A percentile compares a stretch with the other conserved stretches of the same genome.
These are phyloP conservation scores for Pleurotus salmoneostramineus DNA, from an alignment of 768 basidiomycete genomes.

Conservation along the genomic window DNA sequence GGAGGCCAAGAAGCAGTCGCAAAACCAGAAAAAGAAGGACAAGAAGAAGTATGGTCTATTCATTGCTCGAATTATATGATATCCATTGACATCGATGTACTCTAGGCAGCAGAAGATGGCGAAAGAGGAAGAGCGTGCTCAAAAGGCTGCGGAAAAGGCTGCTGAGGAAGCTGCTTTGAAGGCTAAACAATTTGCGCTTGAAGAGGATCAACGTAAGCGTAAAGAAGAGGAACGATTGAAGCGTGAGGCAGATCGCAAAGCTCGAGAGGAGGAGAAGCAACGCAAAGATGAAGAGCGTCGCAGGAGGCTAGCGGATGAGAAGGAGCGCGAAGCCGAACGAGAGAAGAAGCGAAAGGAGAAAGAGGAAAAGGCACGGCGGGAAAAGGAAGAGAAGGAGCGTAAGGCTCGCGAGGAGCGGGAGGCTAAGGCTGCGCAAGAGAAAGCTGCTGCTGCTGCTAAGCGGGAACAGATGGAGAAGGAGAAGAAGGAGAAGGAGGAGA, in stretches of 20 bases:
- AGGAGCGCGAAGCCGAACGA: conserved; percentile 73
- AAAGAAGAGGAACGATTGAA: conserved; percentile 84
- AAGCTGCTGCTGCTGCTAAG: conserved; percentile 14
- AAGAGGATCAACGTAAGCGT: conserved; percentile 77
- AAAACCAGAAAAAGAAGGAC: conserved; percentile 99
- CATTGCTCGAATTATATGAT: conserved; percentile 5
- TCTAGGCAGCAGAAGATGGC: conserved; percentile 84
- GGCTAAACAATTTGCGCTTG: conserved; percentile 71
- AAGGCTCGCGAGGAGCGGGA: conserved; percentile 67
- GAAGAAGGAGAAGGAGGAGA: conserved; percentile 24
- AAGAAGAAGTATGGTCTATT: conserved; percentile 63
- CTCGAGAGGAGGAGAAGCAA: conserved; percentile 77
- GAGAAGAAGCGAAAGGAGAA: conserved; percentile 72
- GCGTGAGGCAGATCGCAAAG: conserved; percentile 73
- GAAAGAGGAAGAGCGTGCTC: conserved; percentile 89
- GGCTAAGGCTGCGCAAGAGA: conserved; percentile 31
- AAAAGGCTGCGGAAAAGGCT: conserved; percentile 78
- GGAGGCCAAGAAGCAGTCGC: conserved; percentile 90
- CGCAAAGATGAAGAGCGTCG: conserved; percentile 83
- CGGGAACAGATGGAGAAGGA: conserved; percentile 16
- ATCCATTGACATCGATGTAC: conserved; percentile 5
- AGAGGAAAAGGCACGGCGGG: conserved; percentile 64
- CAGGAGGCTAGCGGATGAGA: conserved; percentile 73
- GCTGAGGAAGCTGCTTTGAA: conserved; percentile 80
- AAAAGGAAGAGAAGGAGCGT: conserved; percentile 62